Conservation (phyloP, 139 green algal genomes). For the Coelastrella sp. region DNA sequence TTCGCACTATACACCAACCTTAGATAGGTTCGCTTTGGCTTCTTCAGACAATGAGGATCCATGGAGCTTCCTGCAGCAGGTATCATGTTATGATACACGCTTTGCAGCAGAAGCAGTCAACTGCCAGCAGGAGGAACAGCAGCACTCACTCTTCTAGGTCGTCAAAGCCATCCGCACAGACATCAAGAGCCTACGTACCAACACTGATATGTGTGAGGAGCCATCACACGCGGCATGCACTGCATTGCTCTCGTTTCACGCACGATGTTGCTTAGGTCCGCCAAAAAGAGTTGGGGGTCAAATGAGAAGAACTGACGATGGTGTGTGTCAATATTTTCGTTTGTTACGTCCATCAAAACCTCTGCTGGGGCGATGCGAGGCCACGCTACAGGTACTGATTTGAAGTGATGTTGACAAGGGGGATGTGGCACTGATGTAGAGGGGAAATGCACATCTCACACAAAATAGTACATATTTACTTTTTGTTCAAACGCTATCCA, state of each 20-base stretch:
- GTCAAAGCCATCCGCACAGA: constrained; percentile 7
- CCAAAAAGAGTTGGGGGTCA: constrained; percentile 13
- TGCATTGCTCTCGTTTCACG: not conserved
- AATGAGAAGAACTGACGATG: constrained; percentile 8
- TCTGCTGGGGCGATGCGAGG: not conserved
- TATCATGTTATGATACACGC: not conserved
- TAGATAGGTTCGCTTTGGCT: constrained; percentile 1
- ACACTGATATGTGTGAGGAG: no score
- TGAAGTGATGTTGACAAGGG: not conserved
- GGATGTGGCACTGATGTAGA: no score
- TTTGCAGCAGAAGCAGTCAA: no score
- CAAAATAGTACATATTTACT: no score
- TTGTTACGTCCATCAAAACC: not conserved
- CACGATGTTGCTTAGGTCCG: constrained; percentile 43
- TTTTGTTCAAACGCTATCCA: no score
- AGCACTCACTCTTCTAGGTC: constrained; percentile 30
- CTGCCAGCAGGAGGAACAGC: no score
- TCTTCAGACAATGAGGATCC: not conserved
- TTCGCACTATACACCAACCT: not conserved
- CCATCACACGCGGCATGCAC: not conserved
- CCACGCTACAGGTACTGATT: not conserved
- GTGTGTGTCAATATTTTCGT: constrained; percentile 9
- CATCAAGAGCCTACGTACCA: constrained; percentile 13
- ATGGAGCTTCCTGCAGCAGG: not conserved
- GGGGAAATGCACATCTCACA: no score